Conservation (phyloP, 768 basidiomycete genomes). For the Kwoniella sp. region DNA sequence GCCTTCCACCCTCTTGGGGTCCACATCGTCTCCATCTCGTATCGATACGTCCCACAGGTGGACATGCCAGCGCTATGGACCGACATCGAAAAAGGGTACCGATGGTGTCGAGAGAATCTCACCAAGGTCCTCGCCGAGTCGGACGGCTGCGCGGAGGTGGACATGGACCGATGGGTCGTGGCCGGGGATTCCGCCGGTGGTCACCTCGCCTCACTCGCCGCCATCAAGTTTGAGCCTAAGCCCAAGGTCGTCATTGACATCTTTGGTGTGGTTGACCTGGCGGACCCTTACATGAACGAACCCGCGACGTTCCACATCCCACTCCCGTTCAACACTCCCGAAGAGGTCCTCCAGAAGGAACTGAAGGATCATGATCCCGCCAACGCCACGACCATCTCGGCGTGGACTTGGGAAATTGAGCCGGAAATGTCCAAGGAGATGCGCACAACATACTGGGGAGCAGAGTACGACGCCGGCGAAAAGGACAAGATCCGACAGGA, state of each 20-base stretch:
- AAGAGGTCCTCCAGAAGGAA: neutral
- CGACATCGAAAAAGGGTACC: slow-evolving; percentile 13
- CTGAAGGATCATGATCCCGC: slow-evolving; percentile 4
- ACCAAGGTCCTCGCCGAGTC: slow-evolving; percentile 8
- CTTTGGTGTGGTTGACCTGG: slow-evolving; percentile 25
- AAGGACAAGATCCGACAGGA: slow-evolving; percentile 11
- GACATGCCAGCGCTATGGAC: slow-evolving; percentile 4
- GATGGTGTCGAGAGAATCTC: slow-evolving; percentile 22
- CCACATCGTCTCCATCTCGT: slow-evolving; percentile 24
- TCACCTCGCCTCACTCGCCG: slow-evolving; percentile 7
- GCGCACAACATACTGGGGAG: slow-evolving; percentile 13
- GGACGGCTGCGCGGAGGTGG: slow-evolving; percentile 4
- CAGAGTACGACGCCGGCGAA: slow-evolving; percentile 2
- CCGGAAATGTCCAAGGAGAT: slow-evolving; percentile 13
- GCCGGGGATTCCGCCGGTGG: slow-evolving; percentile 32
- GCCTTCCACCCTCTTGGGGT: slow-evolving; percentile 17
- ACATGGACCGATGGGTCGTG: slow-evolving; percentile 15
- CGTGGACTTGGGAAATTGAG: slow-evolving; percentile 9
- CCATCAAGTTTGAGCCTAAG: slow-evolving; percentile 1
- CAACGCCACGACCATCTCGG: slow-evolving; percentile 5
- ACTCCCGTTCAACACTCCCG: neutral
- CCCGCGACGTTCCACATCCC: neutral
- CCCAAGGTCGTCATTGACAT: slow-evolving; percentile 16
- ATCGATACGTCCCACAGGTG: slow-evolving; percentile 26
- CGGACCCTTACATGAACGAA: slow-evolving; percentile 6